A percentile compares a stretch with the other conserved stretches of the same genome.
phyloP scores from a whole-genome alignment of 2,329 filamentous ascomycete genomes.

The Scleromitrula shiraiana region DNA sequence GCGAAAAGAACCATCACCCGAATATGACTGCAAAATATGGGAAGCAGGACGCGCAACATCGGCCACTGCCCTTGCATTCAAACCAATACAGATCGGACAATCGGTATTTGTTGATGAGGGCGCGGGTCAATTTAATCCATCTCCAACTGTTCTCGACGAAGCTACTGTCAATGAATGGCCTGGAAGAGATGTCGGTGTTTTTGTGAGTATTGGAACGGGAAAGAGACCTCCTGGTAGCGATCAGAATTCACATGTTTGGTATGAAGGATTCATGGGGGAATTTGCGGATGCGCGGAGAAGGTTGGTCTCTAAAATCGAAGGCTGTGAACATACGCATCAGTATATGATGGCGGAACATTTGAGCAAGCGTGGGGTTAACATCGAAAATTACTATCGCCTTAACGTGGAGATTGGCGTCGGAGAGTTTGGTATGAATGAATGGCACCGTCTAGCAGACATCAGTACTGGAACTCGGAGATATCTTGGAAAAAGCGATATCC shows the following conservation, averaged over 20 bases:
- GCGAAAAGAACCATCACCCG: constrained; percentile 78
- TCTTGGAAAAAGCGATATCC: constrained; percentile 63
- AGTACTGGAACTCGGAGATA: constrained; percentile 87
- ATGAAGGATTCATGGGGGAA: constrained; percentile 85
- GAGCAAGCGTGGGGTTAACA: constrained; percentile 67
- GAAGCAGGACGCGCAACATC: constrained; percentile 92
- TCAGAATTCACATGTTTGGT: constrained; percentile 73
- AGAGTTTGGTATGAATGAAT: constrained; percentile 98
- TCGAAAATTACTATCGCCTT: constrained; percentile 89
- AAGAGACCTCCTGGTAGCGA: constrained; percentile 65
- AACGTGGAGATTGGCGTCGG: constrained; percentile 95
- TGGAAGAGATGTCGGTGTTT: constrained; percentile 82
- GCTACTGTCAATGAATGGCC: constrained; percentile 92
- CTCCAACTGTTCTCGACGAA: constrained; percentile 79
- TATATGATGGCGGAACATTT: constrained; percentile 77
- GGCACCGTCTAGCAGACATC: constrained; percentile 89
- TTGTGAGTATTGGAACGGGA: constrained; percentile 90
- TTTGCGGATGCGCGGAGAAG: constrained; percentile 83
- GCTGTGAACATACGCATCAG: constrained; percentile 84
- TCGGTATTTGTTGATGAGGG: constrained; percentile 93
- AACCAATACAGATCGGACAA: constrained; percentile 89
- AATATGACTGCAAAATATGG: constrained; percentile 95
- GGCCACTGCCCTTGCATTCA: constrained; percentile 87
- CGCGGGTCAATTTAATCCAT: constrained; percentile 82
- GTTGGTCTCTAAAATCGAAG: constrained; percentile 88